Evolutionary conservation across 2,329 filamentous ascomycete species (phyloP), one percentile per base, ranked within the genome.

Genomic region (Chrysoporthe cubensis): DNA sequence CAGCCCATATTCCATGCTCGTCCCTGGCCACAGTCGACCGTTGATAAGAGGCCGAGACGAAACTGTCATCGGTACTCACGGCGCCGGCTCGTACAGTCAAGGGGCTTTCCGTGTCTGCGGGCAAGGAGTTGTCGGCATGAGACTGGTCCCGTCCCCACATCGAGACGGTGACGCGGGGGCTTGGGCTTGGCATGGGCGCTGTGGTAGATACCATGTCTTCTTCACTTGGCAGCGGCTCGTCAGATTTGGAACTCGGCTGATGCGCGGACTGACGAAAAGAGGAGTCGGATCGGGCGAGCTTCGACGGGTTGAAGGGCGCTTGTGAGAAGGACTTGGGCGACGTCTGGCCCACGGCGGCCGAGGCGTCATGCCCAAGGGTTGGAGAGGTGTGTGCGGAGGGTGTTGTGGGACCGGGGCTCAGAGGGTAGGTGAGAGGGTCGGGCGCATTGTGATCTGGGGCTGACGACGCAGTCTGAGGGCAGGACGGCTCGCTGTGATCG

Each of bases 91-190:
- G 78, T 37, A 78, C 72, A 3, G 78, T 79, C 52, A 74, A 75
- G 40, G 79, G 75, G 63, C 74, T 77, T 61, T 80, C 78, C 62
- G 78, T 75, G 44, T 74, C 72, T 3, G 70, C 70, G 5, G 71
- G 72, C 48, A 84, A 79, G 7, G 76, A 73, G 16, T 79, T 79
- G 68, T 83, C 82, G 54, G 76, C 73, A 42, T 59, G 63, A 21
- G n/a, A 6, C 37, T 65, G 68, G 62, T 80, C 84, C 69, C 79
- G 80, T 58, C 82, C 84, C 83, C 84, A 88, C 70, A 85, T 78
- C 1, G 86, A 88, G 60, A 88, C 84, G 6, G 82, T 87, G 26
- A 88, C 84, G 40, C 81, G 81, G 7, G 86, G 86, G 72, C 86
- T 88, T 68, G 80, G 82, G 26, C 77, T 75, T 43, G 79, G 75